Evolutionary conservation across 805 yeast species (phyloP).

Genomic region (Sugiyamaella mastotermitis): DNA sequence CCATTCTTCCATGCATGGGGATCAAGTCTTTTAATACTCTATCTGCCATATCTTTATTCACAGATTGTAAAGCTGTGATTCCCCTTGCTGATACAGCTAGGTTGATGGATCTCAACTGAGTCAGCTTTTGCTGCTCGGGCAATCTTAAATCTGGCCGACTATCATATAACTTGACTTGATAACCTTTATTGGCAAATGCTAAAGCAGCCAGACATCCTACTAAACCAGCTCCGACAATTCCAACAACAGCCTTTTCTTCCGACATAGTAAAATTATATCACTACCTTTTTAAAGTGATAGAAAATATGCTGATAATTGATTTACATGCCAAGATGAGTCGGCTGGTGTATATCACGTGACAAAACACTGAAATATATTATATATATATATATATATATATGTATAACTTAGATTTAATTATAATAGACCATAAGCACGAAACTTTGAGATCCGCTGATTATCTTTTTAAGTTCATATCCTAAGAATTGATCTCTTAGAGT

Average conservation of each 20-base stretch:
- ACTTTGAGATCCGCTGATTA: too few species aligned
- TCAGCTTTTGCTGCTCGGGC: slow-evolving; percentile 18
- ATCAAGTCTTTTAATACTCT: slow-evolving; percentile 55
- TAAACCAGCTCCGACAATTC: slow-evolving; percentile 78
- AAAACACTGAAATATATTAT: background rate
- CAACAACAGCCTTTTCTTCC: too few species aligned
- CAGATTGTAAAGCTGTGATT: slow-evolving; percentile 56
- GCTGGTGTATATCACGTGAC: too few species aligned
- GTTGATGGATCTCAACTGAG: slow-evolving; percentile 55
- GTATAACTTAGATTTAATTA: too few species aligned
- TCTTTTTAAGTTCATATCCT: too few species aligned
- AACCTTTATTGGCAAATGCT: slow-evolving; percentile 71
- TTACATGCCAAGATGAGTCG: too few species aligned
- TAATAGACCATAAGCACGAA: too few species aligned
- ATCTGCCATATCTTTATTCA: slow-evolving; percentile 53
- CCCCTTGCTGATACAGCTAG: slow-evolving; percentile 87
- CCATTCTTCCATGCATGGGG: slow-evolving; percentile 89
- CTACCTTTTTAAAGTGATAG: too few species aligned
- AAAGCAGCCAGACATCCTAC: slow-evolving; percentile 83
- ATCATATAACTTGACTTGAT: slow-evolving; percentile 66
- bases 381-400: too few species aligned
- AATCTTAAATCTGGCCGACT: slow-evolving; percentile 62
- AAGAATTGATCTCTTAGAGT: too few species aligned
- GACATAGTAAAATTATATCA: too few species aligned
- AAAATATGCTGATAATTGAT: too few species aligned